These are phyloP conservation scores for Andrographis paniculata DNA, from an alignment of 305 asterid species.

Conservation along the genomic window DNA sequence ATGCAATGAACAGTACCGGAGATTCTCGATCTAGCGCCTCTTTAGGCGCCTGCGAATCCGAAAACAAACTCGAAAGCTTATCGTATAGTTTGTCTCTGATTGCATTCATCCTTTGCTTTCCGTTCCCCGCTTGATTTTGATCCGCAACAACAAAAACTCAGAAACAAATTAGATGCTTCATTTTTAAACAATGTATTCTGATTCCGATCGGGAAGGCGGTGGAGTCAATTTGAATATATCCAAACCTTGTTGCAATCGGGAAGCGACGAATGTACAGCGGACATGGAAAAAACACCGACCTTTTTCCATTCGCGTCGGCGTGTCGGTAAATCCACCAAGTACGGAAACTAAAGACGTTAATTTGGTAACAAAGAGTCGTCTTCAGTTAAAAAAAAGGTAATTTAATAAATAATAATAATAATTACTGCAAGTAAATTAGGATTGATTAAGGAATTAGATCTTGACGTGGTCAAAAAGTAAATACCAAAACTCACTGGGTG, in stretches of 20 bases:
- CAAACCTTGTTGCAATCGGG: conserved; percentile 17
- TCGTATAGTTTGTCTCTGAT: conserved; percentile 63
- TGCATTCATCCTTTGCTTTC: conserved; percentile 39
- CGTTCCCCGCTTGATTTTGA: not conserved
- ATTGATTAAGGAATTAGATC: not conserved
- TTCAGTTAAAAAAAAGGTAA: not conserved
- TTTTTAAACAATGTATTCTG: conserved; percentile 3
- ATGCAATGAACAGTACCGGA: conserved; percentile 57
- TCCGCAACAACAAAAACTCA: not conserved
- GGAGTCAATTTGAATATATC: not conserved
- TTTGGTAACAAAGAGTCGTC: not conserved
- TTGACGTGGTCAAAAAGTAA: not conserved
- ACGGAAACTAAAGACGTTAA: conserved; percentile 8
- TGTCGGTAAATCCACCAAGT: no score
- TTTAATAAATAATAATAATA: not conserved
- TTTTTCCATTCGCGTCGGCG: conserved; percentile 4
- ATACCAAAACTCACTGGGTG: not conserved
- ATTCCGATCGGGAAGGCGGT: conserved; percentile 13
- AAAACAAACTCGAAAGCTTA: conserved; percentile 58
- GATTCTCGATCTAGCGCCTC: conserved; percentile 46
- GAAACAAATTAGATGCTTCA: not conserved
- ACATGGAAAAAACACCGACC: conserved; percentile 14
- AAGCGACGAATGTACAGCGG: conserved; percentile 22
- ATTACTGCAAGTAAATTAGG: no score
- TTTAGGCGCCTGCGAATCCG: conserved; percentile 60